Evolutionary conservation across 2,329 filamentous ascomycete species (phyloP).

Genomic region (Neonectria punicea): DNA sequence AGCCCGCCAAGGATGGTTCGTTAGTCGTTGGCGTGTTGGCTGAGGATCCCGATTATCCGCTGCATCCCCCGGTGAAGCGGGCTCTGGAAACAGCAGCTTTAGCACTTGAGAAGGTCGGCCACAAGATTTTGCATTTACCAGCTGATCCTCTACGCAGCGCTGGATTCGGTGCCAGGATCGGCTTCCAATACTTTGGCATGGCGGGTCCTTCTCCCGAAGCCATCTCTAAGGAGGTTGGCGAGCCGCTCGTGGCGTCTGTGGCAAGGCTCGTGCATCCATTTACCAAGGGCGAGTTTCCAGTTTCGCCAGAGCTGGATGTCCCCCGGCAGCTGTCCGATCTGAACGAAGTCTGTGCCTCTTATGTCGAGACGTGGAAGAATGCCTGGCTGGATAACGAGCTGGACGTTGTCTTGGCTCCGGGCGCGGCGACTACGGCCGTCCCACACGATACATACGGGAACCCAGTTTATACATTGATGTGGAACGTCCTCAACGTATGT

Average conservation of each 20-base stretch:
- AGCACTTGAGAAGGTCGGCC: slow-evolving; percentile 54
- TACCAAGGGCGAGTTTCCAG: slow-evolving; percentile 22
- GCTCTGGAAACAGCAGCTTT: slow-evolving; percentile 54
- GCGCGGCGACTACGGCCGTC: slow-evolving; percentile 28
- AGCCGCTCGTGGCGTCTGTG: slow-evolving; percentile 34
- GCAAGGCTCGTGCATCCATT: slow-evolving; percentile 34
- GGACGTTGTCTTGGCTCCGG: slow-evolving; percentile 34
- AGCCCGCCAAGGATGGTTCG: slow-evolving; percentile 20
- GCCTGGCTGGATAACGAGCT: slow-evolving; percentile 28
- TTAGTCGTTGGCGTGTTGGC: slow-evolving; percentile 60
- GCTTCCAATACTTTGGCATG: slow-evolving; percentile 35
- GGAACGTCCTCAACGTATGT: slow-evolving; percentile 38
- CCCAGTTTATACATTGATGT: slow-evolving; percentile 38
- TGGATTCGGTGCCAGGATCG: slow-evolving; percentile 30
- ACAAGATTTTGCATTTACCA: slow-evolving; percentile 53
- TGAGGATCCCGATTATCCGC: slow-evolving; percentile 58
- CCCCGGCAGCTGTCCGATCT: slow-evolving; percentile 12
- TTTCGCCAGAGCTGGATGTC: slow-evolving; percentile 13
- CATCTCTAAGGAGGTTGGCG: slow-evolving; percentile 28
- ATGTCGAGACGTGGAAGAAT: slow-evolving; percentile 28
- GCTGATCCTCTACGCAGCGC: slow-evolving; percentile 29
- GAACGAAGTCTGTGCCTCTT: slow-evolving; percentile 18
- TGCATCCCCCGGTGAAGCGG: slow-evolving; percentile 62
- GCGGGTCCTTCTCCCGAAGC: slow-evolving; percentile 25
- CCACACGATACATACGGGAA: slow-evolving; percentile 38